A percentile compares a stretch with the other conserved stretches of the same genome.
Conservation (phyloP, 306 rosid genomes). For the Fagus crenata region DNA sequence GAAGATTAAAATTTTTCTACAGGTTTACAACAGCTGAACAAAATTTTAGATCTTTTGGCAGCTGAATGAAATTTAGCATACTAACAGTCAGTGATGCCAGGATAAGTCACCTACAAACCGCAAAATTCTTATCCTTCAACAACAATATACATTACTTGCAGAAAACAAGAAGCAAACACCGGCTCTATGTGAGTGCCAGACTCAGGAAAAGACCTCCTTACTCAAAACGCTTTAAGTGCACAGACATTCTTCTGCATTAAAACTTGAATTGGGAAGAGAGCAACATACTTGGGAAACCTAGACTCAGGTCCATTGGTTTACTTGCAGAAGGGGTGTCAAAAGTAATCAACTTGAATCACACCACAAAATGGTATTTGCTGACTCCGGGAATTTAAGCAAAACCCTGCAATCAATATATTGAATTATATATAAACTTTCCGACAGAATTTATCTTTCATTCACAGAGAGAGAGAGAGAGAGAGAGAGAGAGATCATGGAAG, state of each 20-base stretch:
- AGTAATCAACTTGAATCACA: constrained; percentile 2
- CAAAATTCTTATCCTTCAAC: background rate
- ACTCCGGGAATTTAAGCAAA: background rate
- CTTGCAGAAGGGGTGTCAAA: background rate
- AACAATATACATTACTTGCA: background rate
- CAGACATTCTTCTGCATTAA: background rate
- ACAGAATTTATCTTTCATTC: background rate
- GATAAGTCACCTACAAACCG: background rate
- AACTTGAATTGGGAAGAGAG: background rate
- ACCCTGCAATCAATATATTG: background rate
- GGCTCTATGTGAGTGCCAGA: background rate
- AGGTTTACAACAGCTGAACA: background rate
- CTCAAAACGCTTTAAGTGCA: background rate
- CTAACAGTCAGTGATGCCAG: background rate
- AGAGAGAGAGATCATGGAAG: background rate
- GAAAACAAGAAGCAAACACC: background rate
- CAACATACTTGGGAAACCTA: constrained; percentile 1
- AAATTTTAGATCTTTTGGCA: background rate
- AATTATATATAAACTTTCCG: background rate
- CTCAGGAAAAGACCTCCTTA: background rate
- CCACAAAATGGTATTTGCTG: background rate
- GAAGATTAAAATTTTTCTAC: background rate
- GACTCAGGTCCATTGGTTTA: background rate
- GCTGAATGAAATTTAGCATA: background rate
- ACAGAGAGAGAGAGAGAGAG: constrained; percentile 4